Percentiles rank a stretch among this genome's conserved stretches.
Conservation (phyloP, 129 eudicot genomes). For the Cynara cardunculus region DNA sequence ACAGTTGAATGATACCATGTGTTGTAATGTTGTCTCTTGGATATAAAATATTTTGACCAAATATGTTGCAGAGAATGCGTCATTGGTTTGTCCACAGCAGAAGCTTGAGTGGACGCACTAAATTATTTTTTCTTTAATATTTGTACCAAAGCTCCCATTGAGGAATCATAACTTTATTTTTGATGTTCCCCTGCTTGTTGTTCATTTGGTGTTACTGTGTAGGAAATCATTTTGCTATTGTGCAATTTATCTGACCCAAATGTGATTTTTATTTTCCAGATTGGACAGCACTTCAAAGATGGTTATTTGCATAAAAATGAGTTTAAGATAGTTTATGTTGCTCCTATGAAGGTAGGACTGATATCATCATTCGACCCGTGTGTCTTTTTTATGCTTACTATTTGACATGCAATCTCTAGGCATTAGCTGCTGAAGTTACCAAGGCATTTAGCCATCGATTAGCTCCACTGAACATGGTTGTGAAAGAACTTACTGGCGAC, state of each 20-base stretch:
- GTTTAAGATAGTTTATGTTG: constrained; percentile 98
- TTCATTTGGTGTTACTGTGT: constrained; percentile 1
- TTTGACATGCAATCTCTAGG: constrained; percentile 43
- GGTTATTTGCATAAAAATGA: constrained; percentile 94
- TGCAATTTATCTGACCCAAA: constrained; percentile 8
- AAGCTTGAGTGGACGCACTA: not conserved
- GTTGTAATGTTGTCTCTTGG: not conserved
- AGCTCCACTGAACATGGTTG: constrained; percentile 80
- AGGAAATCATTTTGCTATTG: not conserved
- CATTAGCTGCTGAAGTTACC: constrained; percentile 97
- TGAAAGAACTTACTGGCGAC: constrained; percentile 97
- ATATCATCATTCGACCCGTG: not conserved
- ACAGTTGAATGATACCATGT: not conserved
- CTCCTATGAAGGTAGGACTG: constrained; percentile 91
- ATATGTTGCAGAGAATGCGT: not conserved
- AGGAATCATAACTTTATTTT: not conserved
- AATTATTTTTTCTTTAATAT: not conserved
- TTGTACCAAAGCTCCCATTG: not conserved
- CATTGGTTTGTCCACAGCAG: not conserved
- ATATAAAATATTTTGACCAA: not conserved
- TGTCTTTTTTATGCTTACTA: constrained; percentile 12
- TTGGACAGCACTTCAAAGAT: constrained; percentile 88
- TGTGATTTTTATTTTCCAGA: constrained; percentile 38
- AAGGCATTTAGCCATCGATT: constrained; percentile 83
- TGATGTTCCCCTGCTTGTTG: not conserved